Evolutionary conservation across 2,329 filamentous ascomycete species (phyloP), one percentile per base, ranked within the genome.

Genomic region (Trichoderma harzianum): DNA sequence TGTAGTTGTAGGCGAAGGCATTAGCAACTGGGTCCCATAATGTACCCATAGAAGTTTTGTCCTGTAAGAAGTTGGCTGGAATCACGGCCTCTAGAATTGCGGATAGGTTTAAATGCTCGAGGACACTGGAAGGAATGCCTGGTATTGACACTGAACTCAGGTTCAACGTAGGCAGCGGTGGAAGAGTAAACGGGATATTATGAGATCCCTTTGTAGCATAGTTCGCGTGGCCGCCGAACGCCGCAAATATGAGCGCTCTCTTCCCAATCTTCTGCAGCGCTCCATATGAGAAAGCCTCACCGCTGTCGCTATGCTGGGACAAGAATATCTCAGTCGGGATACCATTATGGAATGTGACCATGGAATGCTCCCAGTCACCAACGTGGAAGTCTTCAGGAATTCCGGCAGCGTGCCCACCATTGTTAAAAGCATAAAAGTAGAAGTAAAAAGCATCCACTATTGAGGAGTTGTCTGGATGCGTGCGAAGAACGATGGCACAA

Each of bases 381-480:
- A 66, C 30, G 26, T 66, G 47, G 18, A 66, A 66, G 47, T 66
- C 63, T 39, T 66, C 63, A 7, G 63, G 63, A 57, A 66, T 32
- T 2, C 63, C 47, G 16, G 14, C 28, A 16, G 57, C 63, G 12
- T 66, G 47, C 11, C 63, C 63, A 1, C 63, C 63, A 21, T 57
- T 28, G 32, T 66, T 66, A 6, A 66, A 57, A 10, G 63, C 47
- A 5, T n/a, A 57, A 26, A 66, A 66, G 21, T 66, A 66, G 16
- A 66, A 66, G 63, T 66, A 66, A 18, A 66, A 66, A 7, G 30
- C 47, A 55, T 66, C 63, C 10, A 55, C 24, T 10, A 66, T 26
- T 10, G 63, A 57, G 36, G 47, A 36, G 24, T 66, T 36, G 8
- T 39, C 63, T 10, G 63, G 51, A 34, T 36, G 34, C 34, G 34